Percentiles rank a stretch among this genome's conserved stretches.
phyloP scores from a whole-genome alignment of 208 protist species.

The Leishmania braziliensis region DNA sequence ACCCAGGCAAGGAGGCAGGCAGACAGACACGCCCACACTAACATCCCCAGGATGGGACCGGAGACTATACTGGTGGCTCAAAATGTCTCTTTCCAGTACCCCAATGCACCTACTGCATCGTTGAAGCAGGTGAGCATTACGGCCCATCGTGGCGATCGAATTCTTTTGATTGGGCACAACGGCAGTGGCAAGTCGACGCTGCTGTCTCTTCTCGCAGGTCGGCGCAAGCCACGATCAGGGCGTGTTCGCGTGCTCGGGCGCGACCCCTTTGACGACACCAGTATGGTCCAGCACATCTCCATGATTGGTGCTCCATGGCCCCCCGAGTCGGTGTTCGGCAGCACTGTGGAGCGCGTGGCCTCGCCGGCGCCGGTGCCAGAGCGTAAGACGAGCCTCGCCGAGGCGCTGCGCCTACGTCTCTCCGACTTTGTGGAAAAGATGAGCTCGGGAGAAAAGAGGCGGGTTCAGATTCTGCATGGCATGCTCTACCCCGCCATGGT shows the following conservation, averaged over 20 bases:
- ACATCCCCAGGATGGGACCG: background rate
- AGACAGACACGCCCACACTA: background rate
- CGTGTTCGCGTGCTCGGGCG: slow-evolving; percentile 60
- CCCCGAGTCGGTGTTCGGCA: slow-evolving; percentile 73
- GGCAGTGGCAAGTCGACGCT: slow-evolving; percentile 96
- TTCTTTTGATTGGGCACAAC: slow-evolving; percentile 96
- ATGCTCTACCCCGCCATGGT: slow-evolving; percentile 52
- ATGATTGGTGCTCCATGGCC: slow-evolving; percentile 75
- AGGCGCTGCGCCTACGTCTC: slow-evolving; percentile 53
- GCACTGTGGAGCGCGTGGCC: slow-evolving; percentile 66
- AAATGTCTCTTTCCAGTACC: slow-evolving; percentile 58
- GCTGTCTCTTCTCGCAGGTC: slow-evolving; percentile 90
- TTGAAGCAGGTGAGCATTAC: slow-evolving; percentile 41
- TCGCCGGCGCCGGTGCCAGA: slow-evolving; percentile 37
- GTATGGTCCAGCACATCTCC: slow-evolving; percentile 48
- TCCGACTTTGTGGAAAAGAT: slow-evolving; percentile 58
- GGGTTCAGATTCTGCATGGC: slow-evolving; percentile 75
- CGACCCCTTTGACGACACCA: slow-evolving; percentile 86
- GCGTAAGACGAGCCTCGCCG: slow-evolving; percentile 41
- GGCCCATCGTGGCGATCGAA: slow-evolving; percentile 62
- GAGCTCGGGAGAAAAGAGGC: slow-evolving; percentile 71
- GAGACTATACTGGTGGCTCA: slow-evolving; percentile 32
- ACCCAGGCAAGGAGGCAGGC: background rate
- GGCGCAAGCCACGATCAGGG: slow-evolving; percentile 53
- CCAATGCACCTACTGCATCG: slow-evolving; percentile 11